Conservation (phyloP, 805 yeast species). For the Candida xiaguanensis region DNA sequence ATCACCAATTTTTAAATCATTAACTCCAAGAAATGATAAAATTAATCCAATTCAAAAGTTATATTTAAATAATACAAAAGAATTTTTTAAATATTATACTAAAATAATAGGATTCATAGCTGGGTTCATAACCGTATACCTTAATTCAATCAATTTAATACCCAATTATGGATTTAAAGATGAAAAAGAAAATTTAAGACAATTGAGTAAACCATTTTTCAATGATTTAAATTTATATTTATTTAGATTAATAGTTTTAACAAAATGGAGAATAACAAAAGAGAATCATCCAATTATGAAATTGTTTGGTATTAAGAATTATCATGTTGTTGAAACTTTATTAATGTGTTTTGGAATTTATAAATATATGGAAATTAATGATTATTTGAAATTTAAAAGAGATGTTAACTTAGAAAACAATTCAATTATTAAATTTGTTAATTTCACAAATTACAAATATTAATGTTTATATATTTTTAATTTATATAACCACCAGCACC, state of each 20-base stretch:
- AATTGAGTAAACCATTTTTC: slow-evolving; percentile 22
- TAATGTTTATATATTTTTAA: background rate
- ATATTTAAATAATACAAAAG: slow-evolving; percentile 19
- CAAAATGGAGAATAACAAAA: slow-evolving; percentile 40
- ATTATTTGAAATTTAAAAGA: slow-evolving; percentile 20
- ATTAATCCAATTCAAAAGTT: slow-evolving; percentile 4
- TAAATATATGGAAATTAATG: slow-evolving; percentile 37
- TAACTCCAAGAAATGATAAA: slow-evolving; percentile 6
- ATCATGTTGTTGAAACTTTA: slow-evolving; percentile 31
- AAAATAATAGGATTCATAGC: slow-evolving; percentile 32
- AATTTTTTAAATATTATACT: slow-evolving; percentile 30
- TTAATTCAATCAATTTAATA: slow-evolving; percentile 19
- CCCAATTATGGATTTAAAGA: slow-evolving; percentile 18
- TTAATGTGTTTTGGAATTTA: slow-evolving; percentile 33
- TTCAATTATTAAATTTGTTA: slow-evolving; percentile 15
- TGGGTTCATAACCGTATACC: slow-evolving; percentile 24
- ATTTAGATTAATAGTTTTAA: slow-evolving; percentile 29
- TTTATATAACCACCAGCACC: slow-evolving; percentile 65
- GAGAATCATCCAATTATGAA: slow-evolving; percentile 35
- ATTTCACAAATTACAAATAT: slow-evolving; percentile 10
- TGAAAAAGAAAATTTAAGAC: slow-evolving; percentile 14
- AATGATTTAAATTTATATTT: slow-evolving; percentile 30
- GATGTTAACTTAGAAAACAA: slow-evolving; percentile 15
- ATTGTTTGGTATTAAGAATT: slow-evolving; percentile 20
- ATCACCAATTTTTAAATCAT: slow-evolving; percentile 22